Evolutionary conservation across 306 rosid genomes (phyloP).

Genomic region (Trichosanthes truncata): DNA sequence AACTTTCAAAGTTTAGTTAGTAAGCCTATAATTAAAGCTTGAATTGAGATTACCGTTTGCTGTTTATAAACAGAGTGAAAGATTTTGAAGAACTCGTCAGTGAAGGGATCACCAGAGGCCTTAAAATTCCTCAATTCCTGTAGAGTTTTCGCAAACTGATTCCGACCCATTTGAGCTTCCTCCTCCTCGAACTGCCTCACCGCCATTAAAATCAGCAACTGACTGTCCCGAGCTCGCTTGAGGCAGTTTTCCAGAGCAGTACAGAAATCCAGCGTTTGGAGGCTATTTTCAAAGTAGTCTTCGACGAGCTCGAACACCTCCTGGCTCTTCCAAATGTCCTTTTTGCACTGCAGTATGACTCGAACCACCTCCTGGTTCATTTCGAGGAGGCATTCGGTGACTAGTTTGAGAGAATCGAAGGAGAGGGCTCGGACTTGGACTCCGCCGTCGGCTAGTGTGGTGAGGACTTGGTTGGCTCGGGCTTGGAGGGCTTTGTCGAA

Average conservation of each 20-base stretch:
- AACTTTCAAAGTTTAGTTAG: no score
- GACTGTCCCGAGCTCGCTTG: slow-evolving; percentile 62
- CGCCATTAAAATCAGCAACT: slow-evolving; percentile 62
- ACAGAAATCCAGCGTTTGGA: slow-evolving; percentile 77
- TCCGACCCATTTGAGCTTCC: slow-evolving; percentile 29
- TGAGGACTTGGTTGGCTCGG: slow-evolving; percentile 64
- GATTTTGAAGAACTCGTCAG: slow-evolving; percentile 52
- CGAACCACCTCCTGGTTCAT: slow-evolving; percentile 90
- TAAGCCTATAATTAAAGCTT: no score
- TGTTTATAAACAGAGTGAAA: slow-evolving; percentile 63
- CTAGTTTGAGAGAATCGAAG: slow-evolving; percentile 55
- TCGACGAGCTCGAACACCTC: slow-evolving; percentile 79
- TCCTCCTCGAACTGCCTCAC: slow-evolving; percentile 62
- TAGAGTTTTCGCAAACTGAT: slow-evolving; percentile 31
- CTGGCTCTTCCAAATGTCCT: slow-evolving; percentile 77
- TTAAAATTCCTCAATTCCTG: slow-evolving; percentile 61
- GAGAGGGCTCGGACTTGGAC: slow-evolving; percentile 77
- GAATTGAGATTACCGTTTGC: slow-evolving; percentile 20
- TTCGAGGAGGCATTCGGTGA: slow-evolving; percentile 71
- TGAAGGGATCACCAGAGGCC: slow-evolving; percentile 72
- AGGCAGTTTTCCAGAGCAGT: slow-evolving; percentile 73
- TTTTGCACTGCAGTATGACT: slow-evolving; percentile 81
- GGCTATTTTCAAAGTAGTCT: slow-evolving; percentile 82
- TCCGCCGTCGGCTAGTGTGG: slow-evolving; percentile 45
- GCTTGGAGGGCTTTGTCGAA: slow-evolving; percentile 59